Conservation (phyloP, 2,329 filamentous ascomycete species). For the Fusarium nematophilum region DNA sequence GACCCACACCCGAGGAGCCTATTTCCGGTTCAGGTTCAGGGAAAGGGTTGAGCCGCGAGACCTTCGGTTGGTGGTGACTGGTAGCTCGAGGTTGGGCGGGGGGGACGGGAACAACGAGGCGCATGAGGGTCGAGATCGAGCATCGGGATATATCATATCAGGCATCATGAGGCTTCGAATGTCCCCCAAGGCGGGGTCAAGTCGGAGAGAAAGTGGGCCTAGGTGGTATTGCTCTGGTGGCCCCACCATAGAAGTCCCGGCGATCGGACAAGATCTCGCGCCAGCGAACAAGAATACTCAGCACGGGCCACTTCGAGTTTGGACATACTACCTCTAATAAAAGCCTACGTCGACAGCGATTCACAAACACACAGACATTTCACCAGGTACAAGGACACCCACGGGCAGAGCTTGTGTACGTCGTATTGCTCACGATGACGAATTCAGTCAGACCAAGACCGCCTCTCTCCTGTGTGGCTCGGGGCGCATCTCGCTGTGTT, state of each 20-base stretch:
- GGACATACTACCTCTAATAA: neutral
- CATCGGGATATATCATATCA: neutral
- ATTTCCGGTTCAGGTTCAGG: neutral
- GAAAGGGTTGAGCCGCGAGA: neutral
- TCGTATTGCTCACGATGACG: neutral
- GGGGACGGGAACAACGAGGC: constrained; percentile 1
- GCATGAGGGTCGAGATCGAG: neutral
- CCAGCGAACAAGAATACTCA: constrained; percentile 24
- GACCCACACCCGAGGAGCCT: neutral
- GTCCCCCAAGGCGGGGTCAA: constrained; percentile 17
- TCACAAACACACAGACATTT: neutral
- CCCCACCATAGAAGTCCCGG: constrained; percentile 12
- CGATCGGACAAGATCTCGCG: constrained; percentile 40
- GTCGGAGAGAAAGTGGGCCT: constrained; percentile 7
- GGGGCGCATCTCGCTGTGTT: neutral
- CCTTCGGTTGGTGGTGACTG: too few relatives aligned
- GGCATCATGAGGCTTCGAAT: constrained; percentile 15
- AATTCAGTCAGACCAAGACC: neutral
- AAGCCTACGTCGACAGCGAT: neutral
- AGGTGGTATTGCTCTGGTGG: constrained; percentile 9
- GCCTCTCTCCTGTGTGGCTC: neutral
- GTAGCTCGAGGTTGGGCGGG: neutral
- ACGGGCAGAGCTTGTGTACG: too few relatives aligned
- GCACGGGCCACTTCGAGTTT: constrained; percentile 36
- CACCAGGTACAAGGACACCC: neutral